phyloP scores from a whole-genome alignment of 345 rosid species.

The Sonneratia alba region DNA sequence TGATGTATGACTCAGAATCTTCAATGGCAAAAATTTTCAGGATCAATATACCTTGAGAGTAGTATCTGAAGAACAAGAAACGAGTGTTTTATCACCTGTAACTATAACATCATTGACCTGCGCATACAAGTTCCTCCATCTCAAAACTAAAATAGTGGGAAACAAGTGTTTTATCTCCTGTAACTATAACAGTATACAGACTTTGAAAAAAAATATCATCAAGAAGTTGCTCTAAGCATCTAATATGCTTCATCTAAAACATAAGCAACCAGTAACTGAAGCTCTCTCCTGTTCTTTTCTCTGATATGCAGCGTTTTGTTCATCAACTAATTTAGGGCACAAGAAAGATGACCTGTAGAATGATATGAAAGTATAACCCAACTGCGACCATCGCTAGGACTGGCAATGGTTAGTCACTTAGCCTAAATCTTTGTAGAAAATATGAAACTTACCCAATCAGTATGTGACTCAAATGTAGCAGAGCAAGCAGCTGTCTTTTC shows the following conservation, averaged over 20 bases:
- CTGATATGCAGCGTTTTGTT: too few species aligned
- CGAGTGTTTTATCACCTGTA: conserved; percentile 71
- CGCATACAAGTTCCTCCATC: neutral
- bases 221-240: too few species aligned
- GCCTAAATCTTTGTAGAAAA: neutral
- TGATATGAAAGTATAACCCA: neutral
- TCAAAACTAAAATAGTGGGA: too few species aligned
- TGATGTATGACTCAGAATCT: neutral
- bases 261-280: too few species aligned
- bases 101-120: conserved; percentile 91
- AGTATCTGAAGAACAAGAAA: conserved; percentile 93
- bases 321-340: too few species aligned
- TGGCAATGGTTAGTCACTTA: neutral
- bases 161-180: too few species aligned
- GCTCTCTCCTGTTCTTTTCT: too few species aligned
- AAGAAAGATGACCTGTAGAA: too few species aligned
- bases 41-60: conserved; percentile 68
- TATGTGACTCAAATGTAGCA: conserved; percentile 97
- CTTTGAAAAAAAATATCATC: too few species aligned
- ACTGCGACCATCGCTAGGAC: neutral
- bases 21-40: neutral
- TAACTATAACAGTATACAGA: too few species aligned
- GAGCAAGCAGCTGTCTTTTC: conserved; percentile 65
- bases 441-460: conserved; percentile 70
- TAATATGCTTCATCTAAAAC: too few species aligned